phyloP scores from a whole-genome alignment of 1,284 basidiomycete species.

The Ustilago lituana region DNA sequence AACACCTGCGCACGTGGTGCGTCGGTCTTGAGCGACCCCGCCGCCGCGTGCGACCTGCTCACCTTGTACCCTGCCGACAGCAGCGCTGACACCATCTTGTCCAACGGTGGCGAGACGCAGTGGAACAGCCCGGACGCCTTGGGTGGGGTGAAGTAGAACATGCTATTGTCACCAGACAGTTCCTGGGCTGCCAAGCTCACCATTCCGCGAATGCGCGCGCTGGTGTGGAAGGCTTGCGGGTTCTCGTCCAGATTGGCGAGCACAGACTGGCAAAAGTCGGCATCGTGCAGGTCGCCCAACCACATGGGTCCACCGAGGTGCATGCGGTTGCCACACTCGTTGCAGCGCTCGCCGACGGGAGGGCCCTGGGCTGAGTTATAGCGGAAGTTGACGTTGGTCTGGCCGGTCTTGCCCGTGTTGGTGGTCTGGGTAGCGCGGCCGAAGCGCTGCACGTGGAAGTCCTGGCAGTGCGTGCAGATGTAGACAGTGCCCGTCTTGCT shows the following conservation, averaged over 20 bases:
- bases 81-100: slow-evolving; percentile 77
- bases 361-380: slow-evolving; percentile 76
- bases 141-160: slow-evolving; percentile 92
- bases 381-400: slow-evolving; percentile 70
- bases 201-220: slow-evolving; percentile 92
- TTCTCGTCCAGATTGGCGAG: slow-evolving; percentile 77
- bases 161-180: slow-evolving; percentile 70
- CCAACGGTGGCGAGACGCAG: slow-evolving; percentile 68
- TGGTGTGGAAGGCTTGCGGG: slow-evolving; percentile 76
- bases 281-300: slow-evolving; percentile 86
- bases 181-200: slow-evolving; percentile 87
- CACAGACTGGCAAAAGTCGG: slow-evolving; percentile 78
- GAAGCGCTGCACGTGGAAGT: slow-evolving; percentile 54
- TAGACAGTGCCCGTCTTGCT: slow-evolving; percentile 60
- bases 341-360: slow-evolving; percentile 75
- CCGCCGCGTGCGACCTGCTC: slow-evolving; percentile 86
- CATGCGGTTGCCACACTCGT: slow-evolving; percentile 75
- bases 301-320: slow-evolving; percentile 91
- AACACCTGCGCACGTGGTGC: slow-evolving; percentile 79
- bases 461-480: slow-evolving; percentile 58
- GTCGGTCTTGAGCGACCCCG: slow-evolving; percentile 90
- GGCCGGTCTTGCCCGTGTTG: slow-evolving; percentile 50
- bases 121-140: slow-evolving; percentile 85
- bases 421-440: slow-evolving; percentile 45
- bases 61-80: slow-evolving; percentile 84